Evolutionary conservation across 495 filamentous ascomycete genomes (phyloP).

Genomic region (Daldinia caldariorum): DNA sequence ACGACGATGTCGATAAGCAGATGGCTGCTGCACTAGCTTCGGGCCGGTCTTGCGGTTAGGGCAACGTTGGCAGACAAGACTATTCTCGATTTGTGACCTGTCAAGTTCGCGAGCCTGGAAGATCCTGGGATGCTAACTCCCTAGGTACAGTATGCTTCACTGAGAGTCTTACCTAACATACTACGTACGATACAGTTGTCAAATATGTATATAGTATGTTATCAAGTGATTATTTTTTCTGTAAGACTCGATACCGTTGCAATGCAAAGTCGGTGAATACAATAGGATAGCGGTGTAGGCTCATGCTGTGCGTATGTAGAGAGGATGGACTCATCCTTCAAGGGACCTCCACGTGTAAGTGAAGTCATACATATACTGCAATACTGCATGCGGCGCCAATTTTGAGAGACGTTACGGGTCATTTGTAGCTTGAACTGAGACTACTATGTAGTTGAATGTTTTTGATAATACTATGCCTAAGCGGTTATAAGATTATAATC

Average conservation of each 20-base stretch:
- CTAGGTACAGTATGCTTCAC: constrained; percentile 11
- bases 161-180: constrained; percentile 15
- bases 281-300: constrained; percentile 39
- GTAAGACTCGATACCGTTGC: constrained; percentile 11
- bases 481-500: neutral
- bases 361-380: constrained; percentile 37
- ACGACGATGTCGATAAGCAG: constrained; percentile 41
- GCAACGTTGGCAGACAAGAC: constrained; percentile 25
- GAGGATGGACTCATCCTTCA: constrained; percentile 21
- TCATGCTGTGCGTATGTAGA: constrained; percentile 4
- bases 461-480: neutral
- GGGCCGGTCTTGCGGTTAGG: constrained; percentile 32
- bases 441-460: neutral
- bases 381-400: constrained; percentile 11
- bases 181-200: neutral
- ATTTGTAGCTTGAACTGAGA: neutral
- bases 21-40: constrained; percentile 30
- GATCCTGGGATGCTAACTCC: constrained; percentile 25
- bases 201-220: neutral
- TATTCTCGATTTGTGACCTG: constrained; percentile 41
- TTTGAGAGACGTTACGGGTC: constrained; percentile 3
- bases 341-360: constrained; percentile 38
- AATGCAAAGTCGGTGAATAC: constrained; percentile 36
- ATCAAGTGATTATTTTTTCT: neutral
- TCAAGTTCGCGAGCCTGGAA: constrained; percentile 32